Base-by-base conservation (phyloP, 371 early-diverging fungal genomes). In the Paraphysoderma sedebokerense region DNA sequence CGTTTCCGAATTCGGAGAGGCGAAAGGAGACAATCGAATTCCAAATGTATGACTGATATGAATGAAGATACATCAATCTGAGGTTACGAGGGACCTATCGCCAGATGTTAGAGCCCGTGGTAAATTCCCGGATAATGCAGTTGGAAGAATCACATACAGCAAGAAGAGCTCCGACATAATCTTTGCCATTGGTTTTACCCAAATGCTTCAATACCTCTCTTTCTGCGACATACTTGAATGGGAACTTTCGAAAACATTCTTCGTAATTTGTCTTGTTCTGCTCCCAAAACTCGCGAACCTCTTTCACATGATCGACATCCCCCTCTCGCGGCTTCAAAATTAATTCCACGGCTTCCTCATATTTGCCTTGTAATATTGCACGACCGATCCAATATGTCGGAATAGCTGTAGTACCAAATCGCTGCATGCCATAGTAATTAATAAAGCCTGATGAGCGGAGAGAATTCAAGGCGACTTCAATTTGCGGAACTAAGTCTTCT, bases 361-460 rank as follows among this genome's bases (percentile, higher is more conserved):
- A 97, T 8, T 92, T 57, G 17, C 67, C 74, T 36, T 79, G 62
- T 33, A 98, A 61, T 51, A 95, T 67, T 0, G 74, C 73, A 6
- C 79, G 60, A 3, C 99, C 99, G 22, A 95, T 68, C 12, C 72
- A 67, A 56, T 95, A 89, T 3, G 98, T 92, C 15, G 80, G 69
- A 29, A 89, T 69, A 4, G 72, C 60, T 15, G 79, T 66, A 6
- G 89, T 87, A 20, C 99, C 99, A 62, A 99, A 99, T 31, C 99
- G 72, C 62, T 99, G 99, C 84, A 87, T 85, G 19, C 96, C 99
- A 66, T 79, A 99, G 67, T 98, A 99, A 62, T 99, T 99, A 55
- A 97, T 71, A 58, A 95, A 98, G 1, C 93, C 92, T 31, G 64
- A 61, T 3, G 69, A 54, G 13, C 66, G 55, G 12, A 92, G 62